Evolutionary conservation across 2,329 filamentous ascomycete genomes (phyloP).

Genomic region (Penicillium sp.): DNA sequence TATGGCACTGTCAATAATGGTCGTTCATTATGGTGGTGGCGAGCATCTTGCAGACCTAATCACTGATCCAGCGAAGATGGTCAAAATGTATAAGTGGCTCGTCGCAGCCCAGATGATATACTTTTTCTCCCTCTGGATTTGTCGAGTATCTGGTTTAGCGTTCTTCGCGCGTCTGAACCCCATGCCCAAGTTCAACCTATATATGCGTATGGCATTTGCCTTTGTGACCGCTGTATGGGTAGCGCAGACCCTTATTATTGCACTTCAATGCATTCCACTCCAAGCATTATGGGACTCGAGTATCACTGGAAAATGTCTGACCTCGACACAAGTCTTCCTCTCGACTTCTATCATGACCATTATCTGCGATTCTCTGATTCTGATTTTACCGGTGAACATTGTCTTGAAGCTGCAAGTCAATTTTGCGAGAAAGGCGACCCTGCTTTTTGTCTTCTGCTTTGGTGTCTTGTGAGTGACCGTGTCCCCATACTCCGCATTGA

Average conservation of each 20-base stretch:
- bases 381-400: slow-evolving; percentile 19
- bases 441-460: slow-evolving; percentile 15
- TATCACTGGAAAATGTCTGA: slow-evolving; percentile 12
- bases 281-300: slow-evolving; percentile 13
- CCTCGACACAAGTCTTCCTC: slow-evolving; percentile 13
- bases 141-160: slow-evolving; percentile 20
- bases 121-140: slow-evolving; percentile 18
- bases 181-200: slow-evolving; percentile 10
- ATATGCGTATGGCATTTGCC: slow-evolving; percentile 2
- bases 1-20: slow-evolving; percentile 13
- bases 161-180: slow-evolving; percentile 23
- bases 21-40: slow-evolving; percentile 15
- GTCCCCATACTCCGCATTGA: not conserved
- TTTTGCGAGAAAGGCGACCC: slow-evolving; percentile 9
- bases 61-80: slow-evolving; percentile 1
- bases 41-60: slow-evolving; percentile 13
- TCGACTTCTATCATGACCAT: slow-evolving; percentile 17
- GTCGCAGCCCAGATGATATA: slow-evolving; percentile 20
- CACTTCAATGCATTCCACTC: slow-evolving; percentile 22
- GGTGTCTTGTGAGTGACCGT: slow-evolving; percentile 13
- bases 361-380: slow-evolving; percentile 19
- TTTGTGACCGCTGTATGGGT: slow-evolving; percentile 20
- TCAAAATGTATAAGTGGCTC: slow-evolving; percentile 22
- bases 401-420: slow-evolving; percentile 16
- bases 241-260: slow-evolving; percentile 20